Evolutionary conservation across 75 land plant species (phyloP).

Genomic region (Sequoiadendron giganteum): DNA sequence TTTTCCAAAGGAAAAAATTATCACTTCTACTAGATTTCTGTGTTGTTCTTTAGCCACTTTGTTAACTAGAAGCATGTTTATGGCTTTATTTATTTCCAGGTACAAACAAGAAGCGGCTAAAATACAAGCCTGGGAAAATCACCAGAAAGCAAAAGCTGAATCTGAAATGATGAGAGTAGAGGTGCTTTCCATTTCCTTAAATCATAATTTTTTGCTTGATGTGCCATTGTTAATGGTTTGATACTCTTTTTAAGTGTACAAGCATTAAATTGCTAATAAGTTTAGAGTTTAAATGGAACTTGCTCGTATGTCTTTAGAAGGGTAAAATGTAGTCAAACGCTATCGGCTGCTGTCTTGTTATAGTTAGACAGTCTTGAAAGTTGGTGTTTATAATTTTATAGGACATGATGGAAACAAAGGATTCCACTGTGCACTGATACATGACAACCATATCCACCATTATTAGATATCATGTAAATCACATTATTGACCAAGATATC

Average conservation of each 20-base stretch:
- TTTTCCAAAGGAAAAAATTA: background rate
- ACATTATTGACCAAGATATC: no score
- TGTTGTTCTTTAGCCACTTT: background rate
- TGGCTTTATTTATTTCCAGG: slow-evolving; percentile 40
- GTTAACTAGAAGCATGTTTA: background rate
- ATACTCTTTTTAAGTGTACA: background rate
- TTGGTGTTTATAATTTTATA: background rate
- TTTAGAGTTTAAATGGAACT: background rate
- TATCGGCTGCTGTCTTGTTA: background rate
- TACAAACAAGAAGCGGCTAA: slow-evolving; percentile 81
- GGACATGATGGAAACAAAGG: background rate
- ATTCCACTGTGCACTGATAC: background rate
- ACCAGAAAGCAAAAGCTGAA: slow-evolving; percentile 79
- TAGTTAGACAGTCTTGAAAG: background rate
- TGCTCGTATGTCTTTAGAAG: background rate
- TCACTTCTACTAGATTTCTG: background rate
- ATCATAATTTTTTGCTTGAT: background rate
- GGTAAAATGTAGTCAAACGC: background rate
- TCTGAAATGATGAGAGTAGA: slow-evolving; percentile 76
- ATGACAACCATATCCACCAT: background rate
- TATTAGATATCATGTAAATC: background rate
- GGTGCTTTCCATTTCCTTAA: slow-evolving; percentile 33
- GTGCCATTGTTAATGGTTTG: background rate
- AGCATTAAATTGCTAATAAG: background rate
- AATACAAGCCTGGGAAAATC: slow-evolving; percentile 90